Base-by-base conservation (phyloP, 2,329 filamentous ascomycete genomes). In the Blastomyces gilchristii region DNA sequence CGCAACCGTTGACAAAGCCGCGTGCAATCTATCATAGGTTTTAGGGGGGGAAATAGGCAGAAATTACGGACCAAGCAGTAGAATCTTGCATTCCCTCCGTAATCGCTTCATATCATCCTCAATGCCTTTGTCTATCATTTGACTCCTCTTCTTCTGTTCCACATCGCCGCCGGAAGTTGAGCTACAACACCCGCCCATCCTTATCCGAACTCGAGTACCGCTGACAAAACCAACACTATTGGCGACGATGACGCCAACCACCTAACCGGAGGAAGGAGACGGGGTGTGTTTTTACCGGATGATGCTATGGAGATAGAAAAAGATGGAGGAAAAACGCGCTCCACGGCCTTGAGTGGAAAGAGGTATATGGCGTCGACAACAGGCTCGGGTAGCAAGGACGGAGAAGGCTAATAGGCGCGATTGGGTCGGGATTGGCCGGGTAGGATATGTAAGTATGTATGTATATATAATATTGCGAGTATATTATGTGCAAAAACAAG, bases 21-120 rank as follows among this genome's bases (percentile, higher is more conserved):
- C 62, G 39, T 58, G 62, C 58, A 66, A 61, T 41, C 18, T 63
- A 45, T 31, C 6, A 9, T 41, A 39, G 3, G 25, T 49, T 58
- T 25, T 28, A 45, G 39, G 18, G 25, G 54, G 39, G 18, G n/a
- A 53, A 22, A 49, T 47, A 54, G 39, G 61, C 22, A 56, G 43
- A n/a, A 63, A 59, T 65, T 63, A 75, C 85, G 68, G 85, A 97
- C 94, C 94, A 71, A 99, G 82, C 62, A 99, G 81, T 65, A 99
- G 79, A 69, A 99, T 97, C 80, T 99, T 99, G 90, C 94, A 97
- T 88, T 99, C 94, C 81, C 91, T 85, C 75, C 92, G 87, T 81
- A 97, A 81, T 76, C 89, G 85, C 77, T 90, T 91, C 61, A 91
- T 95, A 77, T 99, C 94, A 75, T 97, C 93, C 76, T 97, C 93